Conservation (phyloP, 1,284 basidiomycete genomes). For the Paramarasmius palmivorus region DNA sequence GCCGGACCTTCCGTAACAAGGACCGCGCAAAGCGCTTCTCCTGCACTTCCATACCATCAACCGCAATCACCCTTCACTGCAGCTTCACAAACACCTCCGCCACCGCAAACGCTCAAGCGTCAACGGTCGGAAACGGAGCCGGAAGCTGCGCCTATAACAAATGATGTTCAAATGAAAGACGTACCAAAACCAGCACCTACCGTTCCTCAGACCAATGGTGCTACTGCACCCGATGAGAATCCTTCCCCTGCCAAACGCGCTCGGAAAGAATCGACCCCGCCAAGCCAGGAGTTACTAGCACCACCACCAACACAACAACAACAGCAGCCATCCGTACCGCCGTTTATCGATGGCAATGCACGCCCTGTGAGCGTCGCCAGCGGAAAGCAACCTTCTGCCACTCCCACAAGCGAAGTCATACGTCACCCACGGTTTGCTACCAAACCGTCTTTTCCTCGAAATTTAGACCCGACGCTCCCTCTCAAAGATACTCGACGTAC, state of each 20-base stretch:
- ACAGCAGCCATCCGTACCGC: too few species aligned
- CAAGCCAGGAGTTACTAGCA: slow-evolving; percentile 13
- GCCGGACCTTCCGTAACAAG: slow-evolving; percentile 26
- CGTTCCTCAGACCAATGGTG: slow-evolving; percentile 41
- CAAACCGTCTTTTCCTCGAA: slow-evolving; percentile 62
- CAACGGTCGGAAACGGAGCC: slow-evolving; percentile 51
- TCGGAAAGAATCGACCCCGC: slow-evolving; percentile 52
- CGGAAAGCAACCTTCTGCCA: neutral
- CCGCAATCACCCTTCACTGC: slow-evolving; percentile 42
- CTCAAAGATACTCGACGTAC: slow-evolving; percentile 63
- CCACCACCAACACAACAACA: too few species aligned
- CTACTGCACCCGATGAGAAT: slow-evolving; percentile 39
- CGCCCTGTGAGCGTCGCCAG: neutral
- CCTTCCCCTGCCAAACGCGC: slow-evolving; percentile 67
- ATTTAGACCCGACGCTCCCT: slow-evolving; percentile 55
- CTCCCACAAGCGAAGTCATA: slow-evolving; percentile 4
- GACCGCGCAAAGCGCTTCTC: slow-evolving; percentile 6
- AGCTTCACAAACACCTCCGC: slow-evolving; percentile 61
- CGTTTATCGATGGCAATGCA: neutral
- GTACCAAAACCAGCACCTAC: slow-evolving; percentile 50
- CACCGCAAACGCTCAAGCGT: slow-evolving; percentile 43
- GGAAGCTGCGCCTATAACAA: slow-evolving; percentile 37
- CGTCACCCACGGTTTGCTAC: slow-evolving; percentile 47
- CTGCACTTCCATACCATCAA: slow-evolving; percentile 32
- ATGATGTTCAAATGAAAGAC: slow-evolving; percentile 47